A percentile compares a stretch with the other conserved stretches of the same genome.
Evolutionary conservation across 2,329 filamentous ascomycete species (phyloP).

Genomic region (Aspergillus japonicus): DNA sequence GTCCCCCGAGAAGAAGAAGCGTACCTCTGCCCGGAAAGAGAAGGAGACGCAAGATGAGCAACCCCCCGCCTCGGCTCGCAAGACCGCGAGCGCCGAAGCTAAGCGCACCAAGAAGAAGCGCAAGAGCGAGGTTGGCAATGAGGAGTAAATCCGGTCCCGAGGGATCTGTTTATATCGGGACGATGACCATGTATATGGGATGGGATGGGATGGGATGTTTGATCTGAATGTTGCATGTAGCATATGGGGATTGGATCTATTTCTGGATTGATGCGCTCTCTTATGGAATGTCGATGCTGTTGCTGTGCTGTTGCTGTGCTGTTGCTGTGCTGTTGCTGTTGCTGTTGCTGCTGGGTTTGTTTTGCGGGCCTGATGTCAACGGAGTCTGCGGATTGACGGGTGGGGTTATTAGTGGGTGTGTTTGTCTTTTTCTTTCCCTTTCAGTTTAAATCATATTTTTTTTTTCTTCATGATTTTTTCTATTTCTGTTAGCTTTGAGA

Average conservation of each 20-base stretch:
- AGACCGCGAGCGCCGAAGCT: slow-evolving; percentile 30
- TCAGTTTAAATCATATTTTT: background rate
- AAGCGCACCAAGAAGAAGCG: slow-evolving; percentile 49
- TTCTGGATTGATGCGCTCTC: background rate
- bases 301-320: background rate
- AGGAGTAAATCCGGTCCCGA: slow-evolving; percentile 21
- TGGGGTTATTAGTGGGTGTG: background rate
- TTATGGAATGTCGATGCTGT: background rate
- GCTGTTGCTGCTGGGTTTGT: background rate
- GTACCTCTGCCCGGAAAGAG: slow-evolving; percentile 26
- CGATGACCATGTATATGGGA: slow-evolving; percentile 1
- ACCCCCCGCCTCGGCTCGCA: slow-evolving; percentile 27
- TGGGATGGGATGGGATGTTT: slow-evolving; percentile 1
- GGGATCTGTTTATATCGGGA: background rate
- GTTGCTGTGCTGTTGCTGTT: background rate
- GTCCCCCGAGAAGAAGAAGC: slow-evolving; percentile 38
- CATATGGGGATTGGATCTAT: background rate
- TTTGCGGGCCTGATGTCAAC: slow-evolving; percentile 4
- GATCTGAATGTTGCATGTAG: slow-evolving; percentile 4
- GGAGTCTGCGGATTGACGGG: slow-evolving; percentile 3
- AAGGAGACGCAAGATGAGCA: slow-evolving; percentile 26
- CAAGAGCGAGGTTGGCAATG: slow-evolving; percentile 42
- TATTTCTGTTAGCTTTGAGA: slow-evolving; percentile 10
- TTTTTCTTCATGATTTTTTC: background rate
- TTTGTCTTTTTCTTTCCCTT: background rate